Base-by-base conservation (phyloP, 768 basidiomycete species). In the Ephemerocybe angulata region DNA sequence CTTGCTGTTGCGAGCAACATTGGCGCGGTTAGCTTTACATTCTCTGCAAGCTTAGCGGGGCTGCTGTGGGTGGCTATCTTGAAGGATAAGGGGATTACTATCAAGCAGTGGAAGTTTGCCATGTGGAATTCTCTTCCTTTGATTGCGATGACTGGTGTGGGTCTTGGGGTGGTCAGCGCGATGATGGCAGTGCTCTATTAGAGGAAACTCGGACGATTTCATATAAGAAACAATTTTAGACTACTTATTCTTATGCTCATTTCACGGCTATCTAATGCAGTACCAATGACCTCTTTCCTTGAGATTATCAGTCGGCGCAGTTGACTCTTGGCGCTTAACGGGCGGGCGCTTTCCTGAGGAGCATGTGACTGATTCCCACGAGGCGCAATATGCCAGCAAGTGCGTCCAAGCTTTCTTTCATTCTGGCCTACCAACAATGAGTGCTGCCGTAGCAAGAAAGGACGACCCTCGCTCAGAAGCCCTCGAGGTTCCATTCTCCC, bases 1-100 rank as follows among this genome's bases (percentile, higher is more conserved):
- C 79, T 97, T 11, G 94, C 93, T 7, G 78, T 97, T 0, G 88
- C 89, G 2, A 88, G 85, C 53, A 97, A 97, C 68, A 87, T 92
- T 31, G 95, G 95, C 12, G 95, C 95, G 1, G 88, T 95, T 60
- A 88, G 86, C 58, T 87, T 90, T 65, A 90, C 91, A 7, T 95
- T 94, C 65, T 86, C 87, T 4, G 91, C 90, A 0, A 91, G 88
- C 52, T 80, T 97, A 15, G 93, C 93, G 0, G 94, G 94, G 0
- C 72, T 98, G 38, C 75, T 97, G 17, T 98, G 95, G 94, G 71
- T 76, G 22, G 65, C 73, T 13, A 92, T 96, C 52, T 71, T 96
- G 52, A 63, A 66, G 55, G 85, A 90, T 66, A 95, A 92, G 68
- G 80, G 78, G 1, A 85, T 93, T 42, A 59, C 62, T 2, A 78